phyloP scores from a whole-genome alignment of 192 early-diverging fungal species.

The Coemansia sp. region DNA sequence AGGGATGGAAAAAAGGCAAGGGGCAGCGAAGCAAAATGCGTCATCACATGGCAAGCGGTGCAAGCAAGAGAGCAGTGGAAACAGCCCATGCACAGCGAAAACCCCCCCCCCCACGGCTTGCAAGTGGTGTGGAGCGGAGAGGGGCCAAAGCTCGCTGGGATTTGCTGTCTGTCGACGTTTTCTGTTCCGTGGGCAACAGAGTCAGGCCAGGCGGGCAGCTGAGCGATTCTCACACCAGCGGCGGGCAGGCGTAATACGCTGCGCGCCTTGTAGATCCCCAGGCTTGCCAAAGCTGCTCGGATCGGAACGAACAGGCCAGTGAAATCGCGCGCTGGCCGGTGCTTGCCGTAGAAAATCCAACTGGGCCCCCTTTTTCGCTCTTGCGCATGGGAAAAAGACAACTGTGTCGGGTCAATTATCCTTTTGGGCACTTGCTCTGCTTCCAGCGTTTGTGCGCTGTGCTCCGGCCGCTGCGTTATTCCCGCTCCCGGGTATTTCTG shows the following conservation, averaged over 20 bases:
- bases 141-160: too few species aligned
- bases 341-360: too few species aligned
- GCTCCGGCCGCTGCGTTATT: neutral
- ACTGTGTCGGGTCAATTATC: too few species aligned
- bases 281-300: neutral
- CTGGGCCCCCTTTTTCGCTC: neutral
- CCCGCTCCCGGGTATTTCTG: neutral
- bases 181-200: too few species aligned
- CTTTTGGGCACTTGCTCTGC: neutral
- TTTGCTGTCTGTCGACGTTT: too few species aligned
- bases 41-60: neutral
- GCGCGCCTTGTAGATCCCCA: neutral
- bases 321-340: neutral
- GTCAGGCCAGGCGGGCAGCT: too few species aligned
- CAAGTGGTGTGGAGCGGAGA: too few species aligned
- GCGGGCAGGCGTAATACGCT: neutral
- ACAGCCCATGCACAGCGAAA: too few species aligned
- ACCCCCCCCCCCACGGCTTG: too few species aligned
- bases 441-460: neutral
- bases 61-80: neutral
- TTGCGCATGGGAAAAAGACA: neutral
- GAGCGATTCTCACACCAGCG: too few species aligned
- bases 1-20: too few species aligned
- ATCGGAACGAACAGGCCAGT: neutral
- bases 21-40: neutral